Evolutionary conservation across 352 stramenopile genomes (phyloP).

Genomic region (Pythium coloratum): DNA sequence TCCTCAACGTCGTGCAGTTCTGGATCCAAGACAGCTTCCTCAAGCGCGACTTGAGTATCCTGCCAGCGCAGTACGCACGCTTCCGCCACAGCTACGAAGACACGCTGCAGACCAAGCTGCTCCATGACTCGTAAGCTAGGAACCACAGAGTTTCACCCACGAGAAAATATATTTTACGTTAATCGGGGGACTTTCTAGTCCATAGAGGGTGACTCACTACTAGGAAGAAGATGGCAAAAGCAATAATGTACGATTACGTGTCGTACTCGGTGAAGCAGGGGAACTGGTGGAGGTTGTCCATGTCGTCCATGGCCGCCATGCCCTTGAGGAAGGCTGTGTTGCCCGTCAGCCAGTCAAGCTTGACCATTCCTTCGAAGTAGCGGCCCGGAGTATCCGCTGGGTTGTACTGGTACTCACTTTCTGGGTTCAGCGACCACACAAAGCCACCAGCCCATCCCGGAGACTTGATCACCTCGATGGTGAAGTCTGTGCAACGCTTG

Average conservation of each 20-base stretch:
- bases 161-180: slow-evolving; percentile 4
- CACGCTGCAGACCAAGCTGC: slow-evolving; percentile 64
- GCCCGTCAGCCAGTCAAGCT: slow-evolving; percentile 57
- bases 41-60: slow-evolving; percentile 69
- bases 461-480: slow-evolving; percentile 55
- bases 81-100: slow-evolving; percentile 70
- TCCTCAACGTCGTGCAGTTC: slow-evolving; percentile 85
- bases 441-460: slow-evolving; percentile 59
- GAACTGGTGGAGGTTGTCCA: slow-evolving; percentile 47
- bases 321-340: slow-evolving; percentile 48
- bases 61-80: slow-evolving; percentile 55
- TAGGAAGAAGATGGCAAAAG: too few relatives aligned
- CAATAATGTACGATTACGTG: too few relatives aligned
- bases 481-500: slow-evolving; percentile 56
- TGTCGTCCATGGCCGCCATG: slow-evolving; percentile 48
- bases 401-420: slow-evolving; percentile 72
- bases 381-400: slow-evolving; percentile 35
- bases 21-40: slow-evolving; percentile 88
- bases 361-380: slow-evolving; percentile 53
- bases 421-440: slow-evolving; percentile 73
- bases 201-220: background rate
- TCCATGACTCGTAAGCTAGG: slow-evolving; percentile 35
- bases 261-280: slow-evolving; percentile 43
- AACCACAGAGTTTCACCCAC: background rate
- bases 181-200: background rate